A percentile compares a stretch with the other conserved stretches of the same genome.
phyloP scores from a whole-genome alignment of 495 filamentous ascomycete species.

The Immersiella caudata region DNA sequence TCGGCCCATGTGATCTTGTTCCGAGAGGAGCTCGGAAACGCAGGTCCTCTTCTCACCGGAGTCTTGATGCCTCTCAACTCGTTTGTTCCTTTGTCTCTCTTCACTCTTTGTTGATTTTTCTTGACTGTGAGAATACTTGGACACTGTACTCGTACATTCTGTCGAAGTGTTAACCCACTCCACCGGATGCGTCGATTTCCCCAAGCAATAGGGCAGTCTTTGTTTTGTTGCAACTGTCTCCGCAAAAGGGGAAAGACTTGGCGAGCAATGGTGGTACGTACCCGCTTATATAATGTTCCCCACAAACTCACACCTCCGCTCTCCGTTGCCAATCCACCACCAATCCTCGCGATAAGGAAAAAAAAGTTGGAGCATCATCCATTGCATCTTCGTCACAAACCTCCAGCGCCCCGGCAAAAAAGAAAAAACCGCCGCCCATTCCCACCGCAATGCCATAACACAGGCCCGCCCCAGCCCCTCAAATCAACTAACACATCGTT shows the following conservation, averaged over 20 bases:
- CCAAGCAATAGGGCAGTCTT: background rate
- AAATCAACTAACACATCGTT: background rate
- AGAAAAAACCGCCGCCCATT: background rate
- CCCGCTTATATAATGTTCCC: background rate
- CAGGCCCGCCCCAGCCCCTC: background rate
- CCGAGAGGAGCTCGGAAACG: no score
- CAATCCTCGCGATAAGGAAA: slow-evolving; percentile 12
- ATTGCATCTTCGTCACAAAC: background rate
- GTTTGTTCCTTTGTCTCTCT: no score
- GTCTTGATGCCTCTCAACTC: no score
- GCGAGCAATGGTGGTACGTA: background rate
- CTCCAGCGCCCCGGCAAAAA: background rate
- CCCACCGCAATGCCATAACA: slow-evolving; percentile 3
- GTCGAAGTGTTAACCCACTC: no score
- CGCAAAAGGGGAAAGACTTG: background rate
- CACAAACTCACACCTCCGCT: background rate
- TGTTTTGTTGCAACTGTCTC: background rate
- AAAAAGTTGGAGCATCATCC: background rate
- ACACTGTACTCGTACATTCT: no score
- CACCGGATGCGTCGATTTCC: background rate
- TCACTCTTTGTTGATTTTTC: no score
- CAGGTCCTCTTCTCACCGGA: no score
- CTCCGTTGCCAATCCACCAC: slow-evolving; percentile 2
- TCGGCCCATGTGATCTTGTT: no score
- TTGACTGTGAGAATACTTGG: no score